Conservation (phyloP, 345 rosid genomes). For the Aquilaria sinensis region DNA sequence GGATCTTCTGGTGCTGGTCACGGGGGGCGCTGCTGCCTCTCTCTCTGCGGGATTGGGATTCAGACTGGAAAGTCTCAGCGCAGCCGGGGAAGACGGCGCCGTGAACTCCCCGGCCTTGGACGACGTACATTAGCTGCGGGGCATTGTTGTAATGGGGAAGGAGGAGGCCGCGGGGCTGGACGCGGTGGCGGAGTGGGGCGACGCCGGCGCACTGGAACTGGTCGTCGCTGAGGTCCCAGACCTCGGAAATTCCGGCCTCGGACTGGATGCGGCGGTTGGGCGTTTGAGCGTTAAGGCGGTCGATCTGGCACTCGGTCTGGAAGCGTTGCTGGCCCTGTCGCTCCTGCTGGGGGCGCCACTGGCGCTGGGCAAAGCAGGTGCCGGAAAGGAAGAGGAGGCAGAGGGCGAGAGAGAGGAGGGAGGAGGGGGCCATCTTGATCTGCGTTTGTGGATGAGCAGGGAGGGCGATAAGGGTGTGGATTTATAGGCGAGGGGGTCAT, state of each 20-base stretch:
- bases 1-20: slow-evolving; percentile 23
- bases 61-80: slow-evolving; percentile 13
- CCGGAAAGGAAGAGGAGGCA: slow-evolving; percentile 18
- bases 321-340: slow-evolving; percentile 10
- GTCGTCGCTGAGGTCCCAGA: slow-evolving; percentile 32
- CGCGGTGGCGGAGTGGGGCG: slow-evolving; percentile 28
- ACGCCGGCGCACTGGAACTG: slow-evolving; percentile 43
- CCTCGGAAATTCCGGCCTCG: slow-evolving; percentile 38
- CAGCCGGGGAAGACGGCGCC: slow-evolving; percentile 13
- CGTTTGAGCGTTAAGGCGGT: slow-evolving; percentile 21
- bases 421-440: slow-evolving; percentile 3
- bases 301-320: slow-evolving; percentile 26
- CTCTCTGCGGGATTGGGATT: neutral
- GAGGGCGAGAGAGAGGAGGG: slow-evolving; percentile 14
- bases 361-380: slow-evolving; percentile 22
- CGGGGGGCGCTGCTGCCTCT: neutral
- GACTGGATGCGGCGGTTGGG: slow-evolving; percentile 24
- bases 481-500: too few relatives aligned
- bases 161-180: slow-evolving; percentile 27
- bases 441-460: too few relatives aligned
- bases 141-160: slow-evolving; percentile 34
- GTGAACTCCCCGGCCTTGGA: slow-evolving; percentile 27
- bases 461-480: too few relatives aligned
- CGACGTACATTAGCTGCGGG: slow-evolving; percentile 34
- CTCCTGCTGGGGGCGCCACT: slow-evolving; percentile 6